These are phyloP conservation scores for Agaricus blazei DNA, from an alignment of 768 basidiomycete species.

Conservation along the genomic window DNA sequence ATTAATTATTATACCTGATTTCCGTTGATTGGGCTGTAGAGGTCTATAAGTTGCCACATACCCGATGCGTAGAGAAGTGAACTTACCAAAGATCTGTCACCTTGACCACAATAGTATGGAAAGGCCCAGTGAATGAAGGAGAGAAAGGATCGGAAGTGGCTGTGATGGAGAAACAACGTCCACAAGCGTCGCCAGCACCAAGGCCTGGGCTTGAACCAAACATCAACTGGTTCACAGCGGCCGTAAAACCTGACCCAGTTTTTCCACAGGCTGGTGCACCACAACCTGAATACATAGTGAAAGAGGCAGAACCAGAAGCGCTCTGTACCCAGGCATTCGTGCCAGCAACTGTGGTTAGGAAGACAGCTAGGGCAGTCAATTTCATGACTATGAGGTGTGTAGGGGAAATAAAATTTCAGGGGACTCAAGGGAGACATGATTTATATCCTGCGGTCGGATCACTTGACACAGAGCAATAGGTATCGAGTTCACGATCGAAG, in stretches of 20 bases:
- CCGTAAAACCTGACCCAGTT: conserved; percentile 43
- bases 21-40: conserved; percentile 35
- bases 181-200: conserved; percentile 56
- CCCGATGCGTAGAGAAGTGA: neutral
- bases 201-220: conserved; percentile 46
- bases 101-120: conserved; percentile 51
- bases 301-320: conserved; percentile 48
- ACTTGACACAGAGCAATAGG: neutral
- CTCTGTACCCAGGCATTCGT: conserved; percentile 42
- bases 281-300: conserved; percentile 54
- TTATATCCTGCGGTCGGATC: neutral
- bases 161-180: conserved; percentile 54
- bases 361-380: conserved; percentile 14
- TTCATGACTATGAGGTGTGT: conserved; percentile 12
- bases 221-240: conserved; percentile 52
- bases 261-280: conserved; percentile 49
- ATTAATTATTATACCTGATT: conserved; percentile 28
- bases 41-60: neutral
- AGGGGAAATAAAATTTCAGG: neutral
- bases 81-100: conserved; percentile 38
- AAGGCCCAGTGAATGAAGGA: conserved; percentile 43
- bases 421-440: neutral
- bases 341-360: conserved; percentile 17
- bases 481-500: neutral
- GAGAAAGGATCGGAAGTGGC: conserved; percentile 48